Evolutionary conservation across 2,329 filamentous ascomycete genomes (phyloP).

Genomic region (Beauveria asiatica): DNA sequence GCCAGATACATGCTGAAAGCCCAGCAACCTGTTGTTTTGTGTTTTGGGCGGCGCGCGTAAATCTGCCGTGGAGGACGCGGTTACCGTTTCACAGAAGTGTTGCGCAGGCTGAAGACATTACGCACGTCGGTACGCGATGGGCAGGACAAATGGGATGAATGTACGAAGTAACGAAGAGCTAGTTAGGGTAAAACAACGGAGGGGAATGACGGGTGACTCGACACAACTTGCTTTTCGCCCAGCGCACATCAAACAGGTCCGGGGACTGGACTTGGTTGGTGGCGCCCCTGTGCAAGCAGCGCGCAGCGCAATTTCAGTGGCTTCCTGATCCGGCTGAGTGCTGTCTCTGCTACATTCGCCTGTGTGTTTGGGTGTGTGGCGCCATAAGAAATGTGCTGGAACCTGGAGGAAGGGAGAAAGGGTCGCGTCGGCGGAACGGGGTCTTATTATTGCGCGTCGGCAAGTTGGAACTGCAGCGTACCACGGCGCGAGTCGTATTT

Average conservation of each 20-base stretch:
- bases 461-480: background rate
- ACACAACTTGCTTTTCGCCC: background rate
- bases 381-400: background rate
- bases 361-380: background rate
- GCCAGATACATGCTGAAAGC: background rate
- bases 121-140: background rate
- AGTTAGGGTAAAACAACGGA: background rate
- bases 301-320: conserved; percentile 2
- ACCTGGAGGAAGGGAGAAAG: background rate
- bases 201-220: background rate
- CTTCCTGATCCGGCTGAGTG: conserved; percentile 7
- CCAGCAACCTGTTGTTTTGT: background rate
- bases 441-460: background rate
- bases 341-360: conserved; percentile 7
- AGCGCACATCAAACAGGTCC: conserved; percentile 5
- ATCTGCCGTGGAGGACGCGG: background rate
- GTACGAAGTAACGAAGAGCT: background rate
- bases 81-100: background rate
- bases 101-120: background rate
- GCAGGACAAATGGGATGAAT: background rate
- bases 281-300: background rate
- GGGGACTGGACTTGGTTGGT: background rate
- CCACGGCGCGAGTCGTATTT: background rate
- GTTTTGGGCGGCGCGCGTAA: background rate
- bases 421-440: background rate